Evolutionary conservation across 139 green algal species (phyloP).

Genomic region (Chlamydomonas sphaeroides): DNA sequence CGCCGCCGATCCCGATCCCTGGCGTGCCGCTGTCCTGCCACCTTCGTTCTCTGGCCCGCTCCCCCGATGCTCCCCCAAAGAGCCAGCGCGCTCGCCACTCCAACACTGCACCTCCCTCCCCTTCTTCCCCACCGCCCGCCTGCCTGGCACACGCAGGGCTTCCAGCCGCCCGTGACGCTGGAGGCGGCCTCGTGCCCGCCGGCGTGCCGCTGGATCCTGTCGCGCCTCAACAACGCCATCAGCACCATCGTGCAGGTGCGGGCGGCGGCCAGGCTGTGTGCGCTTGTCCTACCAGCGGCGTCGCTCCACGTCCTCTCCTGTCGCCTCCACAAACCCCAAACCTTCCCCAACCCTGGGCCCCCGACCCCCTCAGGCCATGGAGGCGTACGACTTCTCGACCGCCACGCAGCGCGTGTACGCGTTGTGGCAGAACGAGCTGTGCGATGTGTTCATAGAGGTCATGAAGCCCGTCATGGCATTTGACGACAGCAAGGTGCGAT

Average conservation of each 20-base stretch:
- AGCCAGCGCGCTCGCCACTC: too few species aligned
- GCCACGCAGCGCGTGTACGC: slow-evolving; percentile 85
- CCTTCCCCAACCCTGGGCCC: too few species aligned
- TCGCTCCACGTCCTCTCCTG: too few species aligned
- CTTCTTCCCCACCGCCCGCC: too few species aligned
- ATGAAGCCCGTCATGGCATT: slow-evolving; percentile 86
- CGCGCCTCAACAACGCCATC: slow-evolving; percentile 69
- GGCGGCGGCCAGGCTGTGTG: background rate
- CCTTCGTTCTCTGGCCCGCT: too few species aligned
- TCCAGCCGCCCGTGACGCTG: slow-evolving; percentile 1
- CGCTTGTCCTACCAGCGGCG: too few species aligned
- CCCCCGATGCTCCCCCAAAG: too few species aligned
- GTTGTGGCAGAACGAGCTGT: slow-evolving; percentile 95
- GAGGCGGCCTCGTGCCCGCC: slow-evolving; percentile 25
- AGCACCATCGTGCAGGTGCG: slow-evolving; percentile 35
- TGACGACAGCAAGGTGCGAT: slow-evolving; percentile 39
- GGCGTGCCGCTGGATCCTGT: slow-evolving; percentile 76
- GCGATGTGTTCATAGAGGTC: slow-evolving; percentile 98
- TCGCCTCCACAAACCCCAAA: too few species aligned
- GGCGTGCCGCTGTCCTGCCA: too few species aligned
- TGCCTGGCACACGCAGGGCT: too few species aligned
- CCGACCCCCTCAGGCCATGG: slow-evolving; percentile 68
- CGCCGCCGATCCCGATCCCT: too few species aligned
- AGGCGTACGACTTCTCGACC: slow-evolving; percentile 86
- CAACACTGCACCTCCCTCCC: too few species aligned